Conservation (phyloP, 2,329 filamentous ascomycete genomes). For the Aspergillus hiratsukae region DNA sequence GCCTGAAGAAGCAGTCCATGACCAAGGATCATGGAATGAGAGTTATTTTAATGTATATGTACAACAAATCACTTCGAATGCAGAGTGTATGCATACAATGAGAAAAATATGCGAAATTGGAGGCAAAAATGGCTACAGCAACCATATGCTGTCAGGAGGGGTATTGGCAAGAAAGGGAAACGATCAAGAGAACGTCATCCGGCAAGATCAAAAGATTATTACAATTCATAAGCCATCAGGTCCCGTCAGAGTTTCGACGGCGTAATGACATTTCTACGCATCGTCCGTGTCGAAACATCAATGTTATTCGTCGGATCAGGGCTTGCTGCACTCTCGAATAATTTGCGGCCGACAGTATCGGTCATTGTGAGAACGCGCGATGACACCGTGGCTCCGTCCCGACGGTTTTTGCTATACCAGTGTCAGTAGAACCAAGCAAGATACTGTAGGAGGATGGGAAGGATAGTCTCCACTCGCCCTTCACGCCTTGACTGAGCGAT, state of each 20-base stretch:
- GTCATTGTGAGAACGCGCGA: constrained; percentile 73
- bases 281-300: constrained; percentile 32
- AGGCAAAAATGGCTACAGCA: not conserved
- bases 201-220: not conserved
- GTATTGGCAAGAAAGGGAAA: not conserved
- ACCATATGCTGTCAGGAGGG: not conserved
- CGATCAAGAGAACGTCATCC: not conserved
- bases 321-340: constrained; percentile 52
- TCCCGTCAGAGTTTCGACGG: constrained; percentile 27
- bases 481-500: constrained; percentile 80
- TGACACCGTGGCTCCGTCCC: constrained; percentile 87
- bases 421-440: not conserved
- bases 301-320: constrained; percentile 20
- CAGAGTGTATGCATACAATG: not conserved
- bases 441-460: not conserved
- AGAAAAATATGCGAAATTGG: not conserved
- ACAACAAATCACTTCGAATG: not conserved
- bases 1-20: not conserved
- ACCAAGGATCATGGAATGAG: not conserved
- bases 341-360: constrained; percentile 63
- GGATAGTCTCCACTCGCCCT: constrained; percentile 47
- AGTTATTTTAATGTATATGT: not conserved
- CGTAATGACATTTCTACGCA: constrained; percentile 34
- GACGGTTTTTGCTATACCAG: constrained; percentile 66
- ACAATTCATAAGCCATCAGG: not conserved